Percentiles rank a stretch among this genome's conserved stretches.
phyloP scores from a whole-genome alignment of 352 stramenopile genomes.

The Pythium biforme region DNA sequence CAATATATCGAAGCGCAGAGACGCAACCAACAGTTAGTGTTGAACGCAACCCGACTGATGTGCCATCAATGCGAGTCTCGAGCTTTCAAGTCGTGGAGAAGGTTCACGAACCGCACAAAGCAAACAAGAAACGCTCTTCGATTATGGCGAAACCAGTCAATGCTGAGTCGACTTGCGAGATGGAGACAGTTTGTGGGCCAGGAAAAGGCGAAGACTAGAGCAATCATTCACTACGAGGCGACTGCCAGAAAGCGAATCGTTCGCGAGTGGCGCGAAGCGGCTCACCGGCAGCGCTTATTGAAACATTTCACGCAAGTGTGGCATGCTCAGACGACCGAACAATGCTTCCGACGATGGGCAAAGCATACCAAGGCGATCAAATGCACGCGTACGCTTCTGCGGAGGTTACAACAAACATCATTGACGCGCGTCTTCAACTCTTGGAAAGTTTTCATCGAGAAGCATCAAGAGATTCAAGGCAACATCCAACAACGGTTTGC shows the following conservation, averaged over 20 bases:
- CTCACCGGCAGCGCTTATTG: constrained; percentile 9
- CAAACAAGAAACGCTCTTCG: constrained; percentile 10
- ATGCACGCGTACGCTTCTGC: constrained; percentile 4
- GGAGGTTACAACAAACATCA: constrained; percentile 13
- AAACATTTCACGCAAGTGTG: constrained; percentile 16
- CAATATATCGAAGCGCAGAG: constrained; percentile 13
- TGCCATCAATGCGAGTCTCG: constrained; percentile 35
- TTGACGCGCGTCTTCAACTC: constrained; percentile 36
- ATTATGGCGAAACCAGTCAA: constrained; percentile 13
- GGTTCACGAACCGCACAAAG: constrained; percentile 8
- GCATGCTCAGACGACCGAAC: constrained; percentile 10
- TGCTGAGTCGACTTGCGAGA: neutral
- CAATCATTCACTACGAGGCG: neutral
- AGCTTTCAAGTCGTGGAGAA: constrained; percentile 38
- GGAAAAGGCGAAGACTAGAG: neutral
- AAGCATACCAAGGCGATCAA: neutral
- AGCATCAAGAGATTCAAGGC: constrained; percentile 9
- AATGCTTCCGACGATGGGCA: constrained; percentile 17
- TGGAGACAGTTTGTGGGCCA: constrained; percentile 13
- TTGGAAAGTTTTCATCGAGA: constrained; percentile 33
- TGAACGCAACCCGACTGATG: constrained; percentile 32
- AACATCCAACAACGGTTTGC: constrained; percentile 38
- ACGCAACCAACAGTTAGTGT: constrained; percentile 22
- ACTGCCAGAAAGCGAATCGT: neutral
- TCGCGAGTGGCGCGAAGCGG: constrained; percentile 4